phyloP scores from a whole-genome alignment of 2,329 filamentous ascomycete genomes.

The Penicillium occitanis region DNA sequence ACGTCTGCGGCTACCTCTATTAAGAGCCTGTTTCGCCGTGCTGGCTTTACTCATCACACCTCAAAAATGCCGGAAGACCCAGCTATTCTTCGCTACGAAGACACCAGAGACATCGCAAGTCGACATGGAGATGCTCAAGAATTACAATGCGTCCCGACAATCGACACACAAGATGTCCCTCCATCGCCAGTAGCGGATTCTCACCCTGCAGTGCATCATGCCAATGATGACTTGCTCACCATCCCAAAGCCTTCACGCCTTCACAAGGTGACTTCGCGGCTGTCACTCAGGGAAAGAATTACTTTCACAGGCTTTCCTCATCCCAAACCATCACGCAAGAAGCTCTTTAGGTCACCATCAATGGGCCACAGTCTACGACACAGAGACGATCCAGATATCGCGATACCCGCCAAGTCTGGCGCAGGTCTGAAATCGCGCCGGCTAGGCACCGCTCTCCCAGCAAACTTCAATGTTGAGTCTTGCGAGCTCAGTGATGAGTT shows the following conservation, averaged over 20 bases:
- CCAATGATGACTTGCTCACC: conserved; percentile 17
- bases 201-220: neutral
- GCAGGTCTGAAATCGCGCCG: conserved; percentile 77
- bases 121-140: conserved; percentile 6
- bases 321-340: conserved; percentile 23
- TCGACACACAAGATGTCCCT: neutral
- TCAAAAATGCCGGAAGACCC: conserved; percentile 25
- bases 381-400: conserved; percentile 30
- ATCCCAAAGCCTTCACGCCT: conserved; percentile 23
- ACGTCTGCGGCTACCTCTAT: conserved; percentile 13
- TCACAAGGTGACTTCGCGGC: conserved; percentile 26
- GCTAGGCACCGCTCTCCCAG: conserved; percentile 70
- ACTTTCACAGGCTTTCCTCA: conserved; percentile 28
- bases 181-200: neutral
- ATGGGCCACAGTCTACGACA: conserved; percentile 27
- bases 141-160: neutral
- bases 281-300: conserved; percentile 29
- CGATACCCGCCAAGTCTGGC: conserved; percentile 65
- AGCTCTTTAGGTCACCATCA: conserved; percentile 30
- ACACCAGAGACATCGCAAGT: neutral
- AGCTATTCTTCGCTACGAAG: neutral
- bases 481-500: conserved; percentile 69
- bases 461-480: conserved; percentile 71
- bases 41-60: conserved; percentile 36
- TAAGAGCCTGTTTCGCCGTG: conserved; percentile 29